Base-by-base conservation (phyloP, 2,329 filamentous ascomycete species). In the Teratosphaeria nubilosa region DNA sequence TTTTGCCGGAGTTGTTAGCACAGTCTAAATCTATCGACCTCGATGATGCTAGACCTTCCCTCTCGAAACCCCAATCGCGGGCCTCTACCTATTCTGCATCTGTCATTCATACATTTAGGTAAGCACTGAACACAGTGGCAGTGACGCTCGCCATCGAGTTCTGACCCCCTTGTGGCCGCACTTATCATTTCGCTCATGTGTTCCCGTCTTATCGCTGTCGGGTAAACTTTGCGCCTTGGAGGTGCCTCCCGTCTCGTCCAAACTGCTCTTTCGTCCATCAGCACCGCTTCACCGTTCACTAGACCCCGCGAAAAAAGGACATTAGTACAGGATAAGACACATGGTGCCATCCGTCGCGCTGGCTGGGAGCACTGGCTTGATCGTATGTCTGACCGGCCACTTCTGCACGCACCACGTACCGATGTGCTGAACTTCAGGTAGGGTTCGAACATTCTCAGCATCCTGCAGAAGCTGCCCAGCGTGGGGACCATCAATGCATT, bases 391-490 rank as follows among this genome's bases (percentile, higher is more conserved):
- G 53, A 56, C 27, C 51, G 9, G 27, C 50, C 56, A 45, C 55
- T 51, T 31, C 25, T 41, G 50, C 48, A 48, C 9, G n/a, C 41
- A 20, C 25, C 54, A 30, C 7, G 54, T 25, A 60, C 27, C 53
- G 45, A 55, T 27, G 31, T 52, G 80, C 64, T 58, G 58, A 63
- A 41, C 55, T 54, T 59, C 24, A 60, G 25, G 54, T 61, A 85
- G 82, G 91, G 92, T 69, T 83, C 82, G 56, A 78, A 88, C 69
- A 91, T 96, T 71, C 84, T 96, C 68, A 73, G 73, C 56, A 77
- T 75, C 52, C 76, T 90, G 52, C 79, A 89, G 66, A 69, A 79
- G 14, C 74, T 79, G 57, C 75, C 80, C 51, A 68, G 76, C 62
- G 77, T 82, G 71, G 75, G 76, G 63, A 73, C 79, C 57, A 74